phyloP scores from a whole-genome alignment of 768 basidiomycete species.

The Lactarius indigo region DNA sequence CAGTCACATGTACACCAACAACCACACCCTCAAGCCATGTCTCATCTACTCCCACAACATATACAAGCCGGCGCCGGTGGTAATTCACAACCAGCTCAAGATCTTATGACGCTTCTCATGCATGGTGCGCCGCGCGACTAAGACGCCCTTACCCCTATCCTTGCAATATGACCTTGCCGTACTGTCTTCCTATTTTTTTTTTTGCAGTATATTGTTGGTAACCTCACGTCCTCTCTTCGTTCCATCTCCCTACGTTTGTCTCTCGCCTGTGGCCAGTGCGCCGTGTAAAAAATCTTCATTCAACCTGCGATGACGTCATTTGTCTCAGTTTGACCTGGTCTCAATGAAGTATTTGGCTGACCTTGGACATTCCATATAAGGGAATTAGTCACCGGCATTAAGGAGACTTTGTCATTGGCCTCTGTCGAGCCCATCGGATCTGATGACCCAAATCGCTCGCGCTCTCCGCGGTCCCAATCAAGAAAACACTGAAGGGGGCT shows the following conservation, averaged over 20 bases:
- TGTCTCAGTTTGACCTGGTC: slow-evolving; percentile 4
- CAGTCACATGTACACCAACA: slow-evolving; percentile 48
- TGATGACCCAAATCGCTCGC: slow-evolving; percentile 2
- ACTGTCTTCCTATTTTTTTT: not conserved
- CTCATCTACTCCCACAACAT: slow-evolving; percentile 50
- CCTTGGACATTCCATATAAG: slow-evolving; percentile 14
- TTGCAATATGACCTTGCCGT: slow-evolving; percentile 5
- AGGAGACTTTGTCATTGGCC: slow-evolving; percentile 19
- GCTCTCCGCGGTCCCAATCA: slow-evolving; percentile 7
- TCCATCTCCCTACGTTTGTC: slow-evolving; percentile 1
- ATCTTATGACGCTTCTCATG: slow-evolving; percentile 83
- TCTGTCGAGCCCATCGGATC: slow-evolving; percentile 8
- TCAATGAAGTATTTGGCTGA: slow-evolving; percentile 7
- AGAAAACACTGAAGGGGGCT: not conserved
- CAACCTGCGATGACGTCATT: slow-evolving; percentile 22
- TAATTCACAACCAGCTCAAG: slow-evolving; percentile 59
- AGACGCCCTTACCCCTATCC: slow-evolving; percentile 24
- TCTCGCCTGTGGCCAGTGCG: not conserved
- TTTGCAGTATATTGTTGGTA: slow-evolving; percentile 17
- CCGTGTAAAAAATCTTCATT: slow-evolving; percentile 14
- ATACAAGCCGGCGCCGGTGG: slow-evolving; percentile 50
- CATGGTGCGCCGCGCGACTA: slow-evolving; percentile 65
- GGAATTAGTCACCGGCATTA: slow-evolving; percentile 10
- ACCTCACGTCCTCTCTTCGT: slow-evolving; percentile 14
- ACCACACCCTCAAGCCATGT: slow-evolving; percentile 54